Percentiles rank a stretch among this genome's conserved stretches.
These are phyloP conservation scores for Dothistroma pini DNA, from an alignment of 2,329 filamentous ascomycete genomes.

Conservation along the genomic window DNA sequence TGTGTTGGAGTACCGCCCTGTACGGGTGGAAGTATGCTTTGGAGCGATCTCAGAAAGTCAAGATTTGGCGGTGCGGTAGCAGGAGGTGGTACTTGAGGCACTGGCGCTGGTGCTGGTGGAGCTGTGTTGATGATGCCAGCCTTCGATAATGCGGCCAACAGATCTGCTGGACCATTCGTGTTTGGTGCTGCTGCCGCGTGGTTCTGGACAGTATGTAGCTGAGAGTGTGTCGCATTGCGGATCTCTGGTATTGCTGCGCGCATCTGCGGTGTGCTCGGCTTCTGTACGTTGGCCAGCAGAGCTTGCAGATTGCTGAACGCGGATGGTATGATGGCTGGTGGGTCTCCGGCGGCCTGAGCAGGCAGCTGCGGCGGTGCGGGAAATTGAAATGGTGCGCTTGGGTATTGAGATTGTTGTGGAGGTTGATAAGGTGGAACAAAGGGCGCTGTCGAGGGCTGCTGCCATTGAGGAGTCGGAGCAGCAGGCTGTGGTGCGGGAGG, in stretches of 20 bases:
- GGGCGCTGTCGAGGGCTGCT: constrained; percentile 23
- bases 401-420: constrained; percentile 12
- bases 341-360: constrained; percentile 15
- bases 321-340: constrained; percentile 29
- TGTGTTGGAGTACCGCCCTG: constrained; percentile 21
- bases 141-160: constrained; percentile 32
- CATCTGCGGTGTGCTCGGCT: constrained; percentile 37
- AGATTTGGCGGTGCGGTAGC: constrained; percentile 21
- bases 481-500: constrained; percentile 30
- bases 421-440: constrained; percentile 33
- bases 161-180: constrained; percentile 24
- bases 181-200: constrained; percentile 25
- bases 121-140: constrained; percentile 26
- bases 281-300: constrained; percentile 34
- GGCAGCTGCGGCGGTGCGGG: constrained; percentile 19
- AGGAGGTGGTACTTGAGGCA: constrained; percentile 11
- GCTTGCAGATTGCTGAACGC: constrained; percentile 34
- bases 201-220: constrained; percentile 31
- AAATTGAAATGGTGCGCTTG: constrained; percentile 9
- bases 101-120: constrained; percentile 6
- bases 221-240: constrained; percentile 30
- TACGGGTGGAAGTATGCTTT: constrained; percentile 26
- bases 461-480: constrained; percentile 33
- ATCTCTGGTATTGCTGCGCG: constrained; percentile 32
- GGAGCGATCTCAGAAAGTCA: constrained; percentile 27